Conservation (phyloP, 2,329 filamentous ascomycete species). For the Penicillium oxalicum region DNA sequence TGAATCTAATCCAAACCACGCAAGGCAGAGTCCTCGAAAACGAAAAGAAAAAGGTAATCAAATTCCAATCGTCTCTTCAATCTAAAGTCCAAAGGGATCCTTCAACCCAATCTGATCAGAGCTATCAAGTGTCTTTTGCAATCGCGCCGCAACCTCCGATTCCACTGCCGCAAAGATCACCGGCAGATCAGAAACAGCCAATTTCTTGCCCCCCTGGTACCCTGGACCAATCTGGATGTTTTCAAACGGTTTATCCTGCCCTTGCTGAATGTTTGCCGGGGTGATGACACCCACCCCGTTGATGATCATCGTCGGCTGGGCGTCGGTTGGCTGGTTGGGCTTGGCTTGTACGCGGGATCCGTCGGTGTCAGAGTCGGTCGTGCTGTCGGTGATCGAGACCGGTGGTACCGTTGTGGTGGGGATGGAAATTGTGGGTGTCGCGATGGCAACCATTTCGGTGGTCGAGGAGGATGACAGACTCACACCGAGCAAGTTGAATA, state of each 20-base stretch:
- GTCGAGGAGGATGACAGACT: too few relatives aligned
- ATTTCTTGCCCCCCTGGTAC: conserved; percentile 5
- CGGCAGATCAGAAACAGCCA: conserved; percentile 14
- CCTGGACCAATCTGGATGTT: conserved; percentile 15
- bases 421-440: conserved; percentile 4
- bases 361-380: not conserved
- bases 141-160: conserved; percentile 11
- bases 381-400: not conserved
- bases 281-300: conserved; percentile 1
- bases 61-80: not conserved
- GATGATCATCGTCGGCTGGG: conserved; percentile 6
- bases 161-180: conserved; percentile 17
- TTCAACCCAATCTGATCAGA: conserved; percentile 26
- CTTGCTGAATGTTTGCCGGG: conserved; percentile 13
- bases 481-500: conserved; percentile 18
- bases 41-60: too few relatives aligned
- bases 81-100: not conserved
- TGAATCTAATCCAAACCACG: too few relatives aligned
- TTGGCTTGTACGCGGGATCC: not conserved
- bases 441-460: not conserved
- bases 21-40: too few relatives aligned
- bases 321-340: not conserved
- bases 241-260: conserved; percentile 5
- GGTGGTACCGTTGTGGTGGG: not conserved
- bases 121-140: conserved; percentile 20